These are phyloP conservation scores for Umbelopsis sp. DNA, from an alignment of 371 early-diverging fungal genomes.

Conservation along the genomic window DNA sequence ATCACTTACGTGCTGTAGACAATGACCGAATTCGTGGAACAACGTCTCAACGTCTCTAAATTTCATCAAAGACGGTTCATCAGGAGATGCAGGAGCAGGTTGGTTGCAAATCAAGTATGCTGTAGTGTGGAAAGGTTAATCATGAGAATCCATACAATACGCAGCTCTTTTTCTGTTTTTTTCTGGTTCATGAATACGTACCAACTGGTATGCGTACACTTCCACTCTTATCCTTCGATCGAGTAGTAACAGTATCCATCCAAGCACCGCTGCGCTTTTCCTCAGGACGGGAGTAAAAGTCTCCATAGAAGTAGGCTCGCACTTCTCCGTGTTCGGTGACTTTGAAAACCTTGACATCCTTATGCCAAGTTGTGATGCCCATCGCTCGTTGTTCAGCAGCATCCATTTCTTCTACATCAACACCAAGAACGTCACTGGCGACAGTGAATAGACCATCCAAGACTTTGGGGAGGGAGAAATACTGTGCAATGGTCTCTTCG, in stretches of 20 bases:
- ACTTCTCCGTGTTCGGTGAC: slow-evolving; percentile 55
- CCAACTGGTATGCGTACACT: slow-evolving; percentile 58
- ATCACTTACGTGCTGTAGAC: slow-evolving; percentile 60
- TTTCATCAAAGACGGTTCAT: slow-evolving; percentile 64
- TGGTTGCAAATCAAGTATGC: slow-evolving; percentile 75
- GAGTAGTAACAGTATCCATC: slow-evolving; percentile 74
- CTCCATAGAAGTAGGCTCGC: slow-evolving; percentile 71
- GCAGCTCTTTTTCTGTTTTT: neutral
- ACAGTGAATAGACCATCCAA: slow-evolving; percentile 63
- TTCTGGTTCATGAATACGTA: slow-evolving; percentile 20
- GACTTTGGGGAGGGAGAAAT: slow-evolving; percentile 65
- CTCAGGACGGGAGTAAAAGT: slow-evolving; percentile 66
- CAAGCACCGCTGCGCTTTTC: slow-evolving; percentile 75
- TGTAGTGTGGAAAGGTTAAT: neutral
- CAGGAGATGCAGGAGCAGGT: slow-evolving; percentile 53
- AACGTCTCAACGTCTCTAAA: slow-evolving; percentile 68
- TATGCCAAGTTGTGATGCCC: slow-evolving; percentile 61
- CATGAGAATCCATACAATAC: too few relatives aligned
- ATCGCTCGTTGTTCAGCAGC: slow-evolving; percentile 36
- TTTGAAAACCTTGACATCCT: slow-evolving; percentile 69
- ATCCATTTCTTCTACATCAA: slow-evolving; percentile 57
- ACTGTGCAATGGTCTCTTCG: slow-evolving; percentile 68
- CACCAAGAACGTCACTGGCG: slow-evolving; percentile 57
- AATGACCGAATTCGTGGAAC: slow-evolving; percentile 76
- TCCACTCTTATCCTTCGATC: slow-evolving; percentile 51